Evolutionary conservation across 768 basidiomycete species (phyloP).

Genomic region (Phlegmacium glaucopus): DNA sequence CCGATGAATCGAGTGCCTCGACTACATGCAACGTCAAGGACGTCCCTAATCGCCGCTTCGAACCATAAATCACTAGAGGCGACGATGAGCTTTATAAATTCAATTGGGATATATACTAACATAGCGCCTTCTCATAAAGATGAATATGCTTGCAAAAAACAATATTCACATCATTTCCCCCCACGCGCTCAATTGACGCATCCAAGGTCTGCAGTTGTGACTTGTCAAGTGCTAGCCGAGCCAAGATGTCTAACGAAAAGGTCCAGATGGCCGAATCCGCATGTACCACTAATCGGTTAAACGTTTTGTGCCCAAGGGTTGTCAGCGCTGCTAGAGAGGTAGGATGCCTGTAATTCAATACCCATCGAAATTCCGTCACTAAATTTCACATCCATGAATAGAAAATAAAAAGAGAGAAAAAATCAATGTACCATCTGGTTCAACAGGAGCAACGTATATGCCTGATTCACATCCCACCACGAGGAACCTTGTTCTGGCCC

Average conservation of each 20-base stretch:
- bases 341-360: conserved; percentile 48
- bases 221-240: conserved; percentile 51
- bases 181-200: conserved; percentile 59
- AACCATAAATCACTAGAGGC: conserved; percentile 61
- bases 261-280: conserved; percentile 53
- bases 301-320: conserved; percentile 34
- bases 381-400: not conserved
- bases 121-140: conserved; percentile 49
- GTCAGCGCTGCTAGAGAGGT: conserved; percentile 57
- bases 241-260: conserved; percentile 72
- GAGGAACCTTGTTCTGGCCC: conserved; percentile 51
- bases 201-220: conserved; percentile 43
- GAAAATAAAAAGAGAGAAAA: not conserved
- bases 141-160: conserved; percentile 58
- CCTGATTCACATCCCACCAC: conserved; percentile 67
- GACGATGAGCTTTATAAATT: not conserved
- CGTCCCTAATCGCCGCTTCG: conserved; percentile 57
- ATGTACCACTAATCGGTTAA: conserved; percentile 69
- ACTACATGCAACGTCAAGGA: conserved; percentile 53
- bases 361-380: conserved; percentile 51
- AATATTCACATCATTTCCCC: conserved; percentile 50
- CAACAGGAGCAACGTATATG: conserved; percentile 58
- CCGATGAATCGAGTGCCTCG: conserved; percentile 47
- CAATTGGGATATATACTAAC: conserved; percentile 34
- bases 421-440: conserved; percentile 46